Evolutionary conservation across 129 eudicot genomes (phyloP).

Genomic region (Smallanthus sonchifolius): DNA sequence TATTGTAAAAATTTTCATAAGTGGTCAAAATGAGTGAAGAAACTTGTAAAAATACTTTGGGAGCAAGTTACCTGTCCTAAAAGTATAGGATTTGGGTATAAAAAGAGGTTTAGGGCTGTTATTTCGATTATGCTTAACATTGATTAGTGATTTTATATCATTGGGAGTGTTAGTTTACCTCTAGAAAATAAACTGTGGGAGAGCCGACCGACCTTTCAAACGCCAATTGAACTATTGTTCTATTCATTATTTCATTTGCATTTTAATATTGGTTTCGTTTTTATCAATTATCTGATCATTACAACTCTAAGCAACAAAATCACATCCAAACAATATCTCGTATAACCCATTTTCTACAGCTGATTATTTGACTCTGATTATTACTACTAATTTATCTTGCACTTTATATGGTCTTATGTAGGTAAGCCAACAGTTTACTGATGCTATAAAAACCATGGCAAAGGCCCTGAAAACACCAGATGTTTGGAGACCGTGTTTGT

Average conservation of each 20-base stretch:
- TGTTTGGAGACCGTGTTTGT: slow-evolving; percentile 93
- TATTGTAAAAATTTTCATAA: background rate
- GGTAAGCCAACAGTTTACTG: slow-evolving; percentile 59
- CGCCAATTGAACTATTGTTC: background rate
- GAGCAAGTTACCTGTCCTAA: too few species aligned
- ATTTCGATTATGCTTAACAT: too few species aligned
- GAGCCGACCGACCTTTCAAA: background rate
- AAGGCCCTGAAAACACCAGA: slow-evolving; percentile 59
- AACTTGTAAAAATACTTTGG: too few species aligned
- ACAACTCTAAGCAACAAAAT: background rate
- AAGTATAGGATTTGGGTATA: too few species aligned
- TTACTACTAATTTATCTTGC: background rate
- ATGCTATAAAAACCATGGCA: slow-evolving; percentile 79
- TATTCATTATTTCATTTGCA: background rate
- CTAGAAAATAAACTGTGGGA: background rate
- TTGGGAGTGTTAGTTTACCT: background rate
- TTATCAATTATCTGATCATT: background rate
- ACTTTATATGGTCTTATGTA: slow-evolving; percentile 19
- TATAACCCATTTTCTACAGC: background rate
- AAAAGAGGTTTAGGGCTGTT: too few species aligned
- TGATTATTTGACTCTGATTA: background rate
- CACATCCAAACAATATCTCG: background rate
- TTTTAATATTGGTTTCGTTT: background rate
- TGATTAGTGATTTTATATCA: too few species aligned
- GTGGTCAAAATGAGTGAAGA: background rate